phyloP scores from a whole-genome alignment of 2,329 filamentous ascomycete species.

The Waltergamsia citrina region DNA sequence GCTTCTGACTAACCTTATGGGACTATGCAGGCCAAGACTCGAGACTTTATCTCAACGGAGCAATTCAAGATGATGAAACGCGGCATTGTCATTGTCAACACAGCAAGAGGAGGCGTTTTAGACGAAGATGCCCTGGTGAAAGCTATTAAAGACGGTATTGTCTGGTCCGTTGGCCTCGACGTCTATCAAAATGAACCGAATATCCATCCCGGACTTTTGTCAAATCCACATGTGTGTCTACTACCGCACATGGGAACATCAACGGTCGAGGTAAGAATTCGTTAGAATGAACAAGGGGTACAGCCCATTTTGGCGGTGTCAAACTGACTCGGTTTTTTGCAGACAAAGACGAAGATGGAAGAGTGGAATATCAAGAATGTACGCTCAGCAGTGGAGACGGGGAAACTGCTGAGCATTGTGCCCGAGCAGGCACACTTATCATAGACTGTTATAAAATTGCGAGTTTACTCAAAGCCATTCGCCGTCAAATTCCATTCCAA shows the following conservation, averaged over 20 bases:
- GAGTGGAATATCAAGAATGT: conserved; percentile 1
- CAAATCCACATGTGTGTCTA: conserved; percentile 5
- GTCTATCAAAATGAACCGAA: conserved; percentile 62
- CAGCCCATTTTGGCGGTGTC: no score
- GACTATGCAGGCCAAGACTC: conserved; percentile 49
- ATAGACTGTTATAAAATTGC: no score
- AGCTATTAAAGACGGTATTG: conserved; percentile 51
- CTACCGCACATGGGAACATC: conserved; percentile 8
- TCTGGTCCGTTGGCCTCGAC: conserved; percentile 56
- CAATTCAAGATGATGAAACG: conserved; percentile 64
- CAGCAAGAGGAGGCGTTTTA: conserved; percentile 62
- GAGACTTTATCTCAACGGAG: conserved; percentile 36
- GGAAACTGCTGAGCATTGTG: not conserved
- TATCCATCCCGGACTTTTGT: conserved; percentile 5
- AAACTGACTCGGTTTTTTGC: no score
- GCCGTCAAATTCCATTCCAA: no score
- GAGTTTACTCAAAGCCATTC: no score
- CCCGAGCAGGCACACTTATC: conserved; percentile 1
- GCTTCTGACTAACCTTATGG: no score
- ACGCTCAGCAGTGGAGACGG: not conserved
- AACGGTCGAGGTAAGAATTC: conserved; percentile 16
- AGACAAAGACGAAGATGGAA: conserved; percentile 5
- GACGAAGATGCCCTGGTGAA: conserved; percentile 61
- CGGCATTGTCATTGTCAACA: conserved; percentile 61
- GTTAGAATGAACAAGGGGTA: no score